Conservation (phyloP, 2,329 filamentous ascomycete species). For the Alternaria postmessia region DNA sequence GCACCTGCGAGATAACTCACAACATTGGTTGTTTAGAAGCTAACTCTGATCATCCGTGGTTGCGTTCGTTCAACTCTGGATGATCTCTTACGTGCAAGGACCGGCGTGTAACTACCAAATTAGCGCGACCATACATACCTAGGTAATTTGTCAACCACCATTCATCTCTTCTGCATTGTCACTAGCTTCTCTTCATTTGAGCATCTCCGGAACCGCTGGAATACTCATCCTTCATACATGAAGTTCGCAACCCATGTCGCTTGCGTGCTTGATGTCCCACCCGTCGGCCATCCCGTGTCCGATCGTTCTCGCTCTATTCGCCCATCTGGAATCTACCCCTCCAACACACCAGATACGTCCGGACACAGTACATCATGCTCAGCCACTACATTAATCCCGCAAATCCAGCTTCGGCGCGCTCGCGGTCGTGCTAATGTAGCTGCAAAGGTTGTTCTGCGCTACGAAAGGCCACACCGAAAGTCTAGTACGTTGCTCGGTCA, state of each 20-base stretch:
- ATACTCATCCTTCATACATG: not conserved
- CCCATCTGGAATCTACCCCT: not conserved
- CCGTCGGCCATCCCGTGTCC: constrained; percentile 1
- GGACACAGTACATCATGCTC: not conserved
- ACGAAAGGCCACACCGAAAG: not conserved
- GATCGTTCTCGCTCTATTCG: constrained; percentile 4
- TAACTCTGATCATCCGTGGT: too few relatives aligned
- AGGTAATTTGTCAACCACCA: not conserved
- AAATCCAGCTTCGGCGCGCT: not conserved
- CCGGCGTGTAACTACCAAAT: not conserved
- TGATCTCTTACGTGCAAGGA: not conserved
- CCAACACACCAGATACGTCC: not conserved
- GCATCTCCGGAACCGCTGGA: not conserved
- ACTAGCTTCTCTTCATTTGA: not conserved
- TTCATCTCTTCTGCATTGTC: not conserved
- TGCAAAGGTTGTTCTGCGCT: not conserved
- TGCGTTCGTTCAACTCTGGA: too few relatives aligned
- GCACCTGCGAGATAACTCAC: too few relatives aligned
- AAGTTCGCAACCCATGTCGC: not conserved
- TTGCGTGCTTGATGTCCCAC: constrained; percentile 2
- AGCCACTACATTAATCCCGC: constrained; percentile 1
- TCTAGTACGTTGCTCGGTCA: not conserved
- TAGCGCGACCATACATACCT: not conserved
- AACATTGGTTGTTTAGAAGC: too few relatives aligned
- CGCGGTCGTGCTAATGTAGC: not conserved